These are phyloP conservation scores for Aspergillus sojae DNA, from an alignment of 2,329 filamentous ascomycete species.

Conservation along the genomic window DNA sequence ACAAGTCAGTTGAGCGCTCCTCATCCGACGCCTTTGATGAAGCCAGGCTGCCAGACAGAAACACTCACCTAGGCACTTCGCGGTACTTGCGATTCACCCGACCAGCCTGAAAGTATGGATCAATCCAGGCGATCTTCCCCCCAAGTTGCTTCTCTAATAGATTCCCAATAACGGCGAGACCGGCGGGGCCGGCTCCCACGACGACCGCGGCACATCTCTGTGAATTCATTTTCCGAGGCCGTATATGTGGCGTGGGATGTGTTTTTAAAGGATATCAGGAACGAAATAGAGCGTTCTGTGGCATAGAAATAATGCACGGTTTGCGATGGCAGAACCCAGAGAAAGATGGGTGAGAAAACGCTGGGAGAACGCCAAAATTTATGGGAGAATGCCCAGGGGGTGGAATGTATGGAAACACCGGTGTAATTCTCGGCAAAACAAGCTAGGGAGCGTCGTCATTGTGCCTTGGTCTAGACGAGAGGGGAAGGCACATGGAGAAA, in stretches of 20 bases:
- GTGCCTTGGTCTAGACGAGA: constrained; percentile 4
- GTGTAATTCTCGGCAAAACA: constrained; percentile 23
- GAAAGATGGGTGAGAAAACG: neutral
- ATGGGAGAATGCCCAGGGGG: constrained; percentile 8
- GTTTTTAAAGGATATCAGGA: neutral
- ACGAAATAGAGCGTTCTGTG: neutral
- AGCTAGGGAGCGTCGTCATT: constrained; percentile 11
- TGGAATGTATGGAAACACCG: constrained; percentile 9
- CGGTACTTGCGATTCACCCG: constrained; percentile 58
- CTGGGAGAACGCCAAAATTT: constrained; percentile 6
- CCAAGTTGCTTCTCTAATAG: constrained; percentile 57
- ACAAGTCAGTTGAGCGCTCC: constrained; percentile 19
- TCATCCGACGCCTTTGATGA: constrained; percentile 5
- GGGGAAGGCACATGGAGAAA: constrained; percentile 2
- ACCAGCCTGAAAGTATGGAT: constrained; percentile 58
- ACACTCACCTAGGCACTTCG: constrained; percentile 58
- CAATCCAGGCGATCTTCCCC: constrained; percentile 61
- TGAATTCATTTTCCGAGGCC: constrained; percentile 25
- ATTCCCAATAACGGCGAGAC: constrained; percentile 64
- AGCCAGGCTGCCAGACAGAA: constrained; percentile 6
- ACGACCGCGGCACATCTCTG: constrained; percentile 57
- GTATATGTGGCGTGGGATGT: neutral
- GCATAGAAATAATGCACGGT: neutral
- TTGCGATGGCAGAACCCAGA: neutral
- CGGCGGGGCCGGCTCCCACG: constrained; percentile 61